Base-by-base conservation (phyloP, 2,329 filamentous ascomycete species). In the Fusarium sp. region DNA sequence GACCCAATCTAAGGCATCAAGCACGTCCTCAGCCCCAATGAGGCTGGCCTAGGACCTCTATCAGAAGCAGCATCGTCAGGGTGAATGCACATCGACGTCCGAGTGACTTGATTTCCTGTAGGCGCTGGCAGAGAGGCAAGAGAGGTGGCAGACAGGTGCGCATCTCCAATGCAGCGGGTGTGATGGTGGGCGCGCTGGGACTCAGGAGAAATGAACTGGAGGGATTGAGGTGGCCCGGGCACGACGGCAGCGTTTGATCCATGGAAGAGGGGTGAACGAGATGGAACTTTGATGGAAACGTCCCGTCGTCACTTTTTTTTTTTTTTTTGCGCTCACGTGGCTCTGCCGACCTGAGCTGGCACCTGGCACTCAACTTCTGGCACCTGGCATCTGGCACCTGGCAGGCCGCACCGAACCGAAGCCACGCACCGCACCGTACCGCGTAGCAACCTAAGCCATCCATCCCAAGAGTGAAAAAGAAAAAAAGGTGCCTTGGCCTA, bases 221-320 rank as follows among this genome's bases (percentile, higher is more conserved):
- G 60, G 58, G 50, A 62, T 68, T 65, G 23, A 50, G 49, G 53
- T 59, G 55, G 56, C 31, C 53, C 65, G 64, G 65, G 61, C 62
- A 46, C 56, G 55, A 58, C 42, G 40, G 46, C 50, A 44, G 40
- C 40, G 42, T 49, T 70, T 70, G 64, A 62, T 49, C 42, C 42
- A 27, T 68, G 55, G 68, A 71, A 71, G 68, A 71, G 68, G 68
- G 68, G 68, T 71, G 68, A 71, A 71, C 18, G 46, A 27, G 29
- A 71, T 71, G 58, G 68, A 71, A 71, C 51, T 25, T 68, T 34
- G 46, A 33, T 42, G 38, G 38, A 40, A 59, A 53, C 51, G 65
- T 27, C 25, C 25, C 25, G 25, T 69, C 62, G 59, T 69, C 68
- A 66, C 65, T 60, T 31, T 46, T 46, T 38, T 44, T 46, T 44